Evolutionary conservation across 116 monocot species (phyloP).

Genomic region (Papilionanthe hybrid): DNA sequence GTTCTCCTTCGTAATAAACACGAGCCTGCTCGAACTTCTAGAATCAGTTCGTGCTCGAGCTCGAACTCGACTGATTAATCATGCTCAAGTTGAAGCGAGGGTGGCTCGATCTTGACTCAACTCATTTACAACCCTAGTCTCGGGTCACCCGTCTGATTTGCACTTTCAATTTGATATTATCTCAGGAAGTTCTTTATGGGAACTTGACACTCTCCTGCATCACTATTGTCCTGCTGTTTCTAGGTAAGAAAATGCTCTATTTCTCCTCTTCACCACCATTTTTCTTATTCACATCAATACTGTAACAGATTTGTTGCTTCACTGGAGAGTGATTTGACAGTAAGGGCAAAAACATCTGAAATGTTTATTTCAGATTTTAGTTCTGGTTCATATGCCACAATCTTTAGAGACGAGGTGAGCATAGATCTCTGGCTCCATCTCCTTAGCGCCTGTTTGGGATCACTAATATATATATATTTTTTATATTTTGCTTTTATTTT

Average conservation of each 20-base stretch:
- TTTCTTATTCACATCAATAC: not conserved
- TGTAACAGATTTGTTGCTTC: conserved; percentile 67
- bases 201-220: conserved; percentile 78
- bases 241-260: conserved; percentile 32
- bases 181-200: conserved; percentile 93
- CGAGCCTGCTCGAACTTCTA: too few species aligned
- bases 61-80: too few species aligned
- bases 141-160: not conserved
- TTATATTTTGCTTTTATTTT: too few species aligned
- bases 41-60: too few species aligned
- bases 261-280: not conserved
- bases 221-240: conserved; percentile 95
- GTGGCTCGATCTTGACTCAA: too few species aligned
- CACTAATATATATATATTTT: too few species aligned
- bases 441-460: too few species aligned
- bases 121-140: not conserved
- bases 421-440: not conserved
- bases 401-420: conserved; percentile 76
- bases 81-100: too few species aligned
- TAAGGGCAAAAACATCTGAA: conserved; percentile 75
- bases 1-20: too few species aligned
- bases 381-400: conserved; percentile 84
- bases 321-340: conserved; percentile 85
- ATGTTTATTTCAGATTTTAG: conserved; percentile 68
- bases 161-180: not conserved